Evolutionary conservation across 306 rosid species (phyloP).

Genomic region (Prosopis cineraria): DNA sequence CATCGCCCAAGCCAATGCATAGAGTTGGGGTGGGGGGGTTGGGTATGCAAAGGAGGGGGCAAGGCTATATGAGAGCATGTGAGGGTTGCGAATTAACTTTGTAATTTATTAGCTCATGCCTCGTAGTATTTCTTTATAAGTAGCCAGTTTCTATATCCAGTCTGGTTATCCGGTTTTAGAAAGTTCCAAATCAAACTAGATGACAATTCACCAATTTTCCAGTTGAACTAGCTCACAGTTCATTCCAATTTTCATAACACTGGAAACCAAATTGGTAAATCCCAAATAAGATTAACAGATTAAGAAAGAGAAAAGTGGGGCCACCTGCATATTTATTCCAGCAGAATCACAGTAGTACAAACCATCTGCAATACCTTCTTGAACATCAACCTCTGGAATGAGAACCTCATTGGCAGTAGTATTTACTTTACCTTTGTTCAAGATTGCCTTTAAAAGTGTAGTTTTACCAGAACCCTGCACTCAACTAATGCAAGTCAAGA

Average conservation of each 20-base stretch:
- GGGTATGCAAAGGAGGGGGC: too few species aligned
- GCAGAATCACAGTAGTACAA: constrained; percentile 77
- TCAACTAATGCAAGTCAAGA: constrained; percentile 33
- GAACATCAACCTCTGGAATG: constrained; percentile 60
- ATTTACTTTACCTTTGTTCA: constrained; percentile 59
- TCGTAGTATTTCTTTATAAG: too few species aligned
- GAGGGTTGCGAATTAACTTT: too few species aligned
- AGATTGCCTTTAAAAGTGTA: constrained; percentile 85
- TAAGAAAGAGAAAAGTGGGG: neutral
- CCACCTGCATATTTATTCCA: constrained; percentile 93
- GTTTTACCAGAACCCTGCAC: constrained; percentile 94
- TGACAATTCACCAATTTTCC: neutral
- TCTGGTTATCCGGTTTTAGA: too few species aligned
- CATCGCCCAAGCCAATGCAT: too few species aligned
- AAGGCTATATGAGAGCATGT: too few species aligned
- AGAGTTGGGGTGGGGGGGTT: too few species aligned
- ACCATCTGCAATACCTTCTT: constrained; percentile 80
- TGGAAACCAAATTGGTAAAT: neutral
- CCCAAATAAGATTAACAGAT: neutral
- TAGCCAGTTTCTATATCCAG: too few species aligned
- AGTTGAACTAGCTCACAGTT: neutral
- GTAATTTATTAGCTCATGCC: too few species aligned
- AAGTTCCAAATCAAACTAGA: neutral
- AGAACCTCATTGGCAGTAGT: constrained; percentile 56
- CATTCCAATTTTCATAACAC: neutral